Evolutionary conservation across 305 asterid species (phyloP).

Genomic region (Solanum hybrid): DNA sequence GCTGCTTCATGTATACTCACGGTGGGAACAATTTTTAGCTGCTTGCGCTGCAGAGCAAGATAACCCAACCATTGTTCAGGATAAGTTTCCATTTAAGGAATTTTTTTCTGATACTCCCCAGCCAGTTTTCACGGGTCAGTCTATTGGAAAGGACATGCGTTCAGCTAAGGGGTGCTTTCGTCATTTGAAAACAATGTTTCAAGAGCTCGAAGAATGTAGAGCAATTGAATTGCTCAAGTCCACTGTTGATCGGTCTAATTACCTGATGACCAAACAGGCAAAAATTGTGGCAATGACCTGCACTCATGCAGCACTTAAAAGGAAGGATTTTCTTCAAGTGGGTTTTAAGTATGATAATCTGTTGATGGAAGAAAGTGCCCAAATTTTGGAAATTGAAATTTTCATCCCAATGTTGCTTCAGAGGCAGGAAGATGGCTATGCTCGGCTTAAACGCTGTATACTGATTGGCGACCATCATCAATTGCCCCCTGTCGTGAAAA

Average conservation of each 20-base stretch:
- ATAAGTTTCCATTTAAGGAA: constrained; percentile 86
- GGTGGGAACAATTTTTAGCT: constrained; percentile 85
- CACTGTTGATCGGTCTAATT: constrained; percentile 81
- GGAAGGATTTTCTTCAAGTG: constrained; percentile 84
- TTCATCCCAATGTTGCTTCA: constrained; percentile 96
- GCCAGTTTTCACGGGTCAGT: constrained; percentile 61
- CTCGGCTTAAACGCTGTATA: constrained; percentile 93
- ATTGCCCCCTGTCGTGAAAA: constrained; percentile 95
- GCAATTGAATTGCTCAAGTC: constrained; percentile 96
- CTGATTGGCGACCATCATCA: constrained; percentile 98
- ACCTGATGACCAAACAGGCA: constrained; percentile 94
- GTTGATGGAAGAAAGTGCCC: constrained; percentile 98
- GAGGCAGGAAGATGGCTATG: constrained; percentile 97
- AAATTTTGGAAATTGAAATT: constrained; percentile 91
- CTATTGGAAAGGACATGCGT: constrained; percentile 70
- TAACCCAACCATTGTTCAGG: constrained; percentile 58
- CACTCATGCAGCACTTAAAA: constrained; percentile 95
- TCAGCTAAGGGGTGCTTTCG: constrained; percentile 59
- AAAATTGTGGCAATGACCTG: constrained; percentile 99
- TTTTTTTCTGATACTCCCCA: constrained; percentile 68
- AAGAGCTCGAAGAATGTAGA: constrained; percentile 97
- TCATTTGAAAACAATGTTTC: constrained; percentile 87
- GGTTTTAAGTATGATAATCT: constrained; percentile 91
- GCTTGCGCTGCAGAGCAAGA: constrained; percentile 63
- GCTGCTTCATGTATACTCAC: constrained; percentile 92